A percentile compares a stretch with the other conserved stretches of the same genome.
These are phyloP conservation scores for Rhododendron williamsianum DNA, from an alignment of 148 eudicot species.

Conservation along the genomic window DNA sequence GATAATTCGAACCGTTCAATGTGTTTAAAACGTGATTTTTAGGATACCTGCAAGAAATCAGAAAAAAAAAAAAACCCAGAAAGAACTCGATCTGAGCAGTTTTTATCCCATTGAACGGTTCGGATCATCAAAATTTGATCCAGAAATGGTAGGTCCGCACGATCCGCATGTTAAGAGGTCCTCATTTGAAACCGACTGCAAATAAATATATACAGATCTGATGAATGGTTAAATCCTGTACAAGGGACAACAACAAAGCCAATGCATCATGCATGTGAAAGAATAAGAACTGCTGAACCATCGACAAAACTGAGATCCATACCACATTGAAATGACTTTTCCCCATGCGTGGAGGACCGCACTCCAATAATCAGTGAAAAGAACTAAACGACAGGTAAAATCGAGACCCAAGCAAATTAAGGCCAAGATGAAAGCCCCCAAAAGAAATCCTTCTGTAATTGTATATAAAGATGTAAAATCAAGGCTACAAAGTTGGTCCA, in stretches of 20 bases:
- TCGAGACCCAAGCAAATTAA: not conserved
- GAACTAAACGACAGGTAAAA: not conserved
- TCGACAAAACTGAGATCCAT: not conserved
- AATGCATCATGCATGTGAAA: not conserved
- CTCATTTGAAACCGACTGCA: no score
- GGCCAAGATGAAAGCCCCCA: not conserved
- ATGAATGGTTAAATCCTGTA: not conserved
- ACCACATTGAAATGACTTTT: not conserved
- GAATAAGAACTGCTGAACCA: not conserved
- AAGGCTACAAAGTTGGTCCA: not conserved
- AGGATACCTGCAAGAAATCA: no score
- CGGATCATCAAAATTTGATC: no score
- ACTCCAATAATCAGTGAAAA: not conserved
- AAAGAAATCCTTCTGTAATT: not conserved
- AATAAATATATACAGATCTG: no score
- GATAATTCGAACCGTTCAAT: no score
- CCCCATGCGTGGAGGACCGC: not conserved
- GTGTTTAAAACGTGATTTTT: no score
- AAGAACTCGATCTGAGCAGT: no score
- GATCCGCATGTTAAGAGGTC: no score
- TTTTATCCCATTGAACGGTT: no score
- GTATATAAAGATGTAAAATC: constrained; percentile 1
- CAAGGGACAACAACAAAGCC: not conserved
- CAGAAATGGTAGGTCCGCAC: no score
- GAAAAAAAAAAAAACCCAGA: no score